Percentiles rank a stretch among this genome's conserved stretches.
These are phyloP conservation scores for Pythium sp. DNA, from an alignment of 352 stramenopile species.

Conservation along the genomic window DNA sequence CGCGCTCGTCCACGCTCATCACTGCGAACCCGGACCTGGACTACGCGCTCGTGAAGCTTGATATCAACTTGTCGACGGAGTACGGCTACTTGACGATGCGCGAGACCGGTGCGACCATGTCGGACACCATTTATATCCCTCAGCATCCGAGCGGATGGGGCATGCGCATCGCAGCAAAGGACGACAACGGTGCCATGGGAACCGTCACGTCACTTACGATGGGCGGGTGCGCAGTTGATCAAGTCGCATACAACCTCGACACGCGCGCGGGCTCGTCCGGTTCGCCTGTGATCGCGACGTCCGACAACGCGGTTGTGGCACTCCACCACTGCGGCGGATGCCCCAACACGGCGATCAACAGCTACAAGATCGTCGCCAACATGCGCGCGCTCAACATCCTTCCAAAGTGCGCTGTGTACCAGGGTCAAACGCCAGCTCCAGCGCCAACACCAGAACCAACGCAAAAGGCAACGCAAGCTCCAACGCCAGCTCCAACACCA, in stretches of 20 bases:
- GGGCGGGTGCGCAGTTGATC: constrained; percentile 38
- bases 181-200: constrained; percentile 26
- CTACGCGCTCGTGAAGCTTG: constrained; percentile 69
- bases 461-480: constrained; percentile 11
- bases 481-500: constrained; percentile 20
- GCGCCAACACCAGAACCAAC: constrained; percentile 17
- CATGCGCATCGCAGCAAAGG: constrained; percentile 67
- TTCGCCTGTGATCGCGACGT: constrained; percentile 54
- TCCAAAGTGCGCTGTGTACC: constrained; percentile 38
- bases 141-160: constrained; percentile 64
- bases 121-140: constrained; percentile 59
- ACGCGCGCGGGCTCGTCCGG: constrained; percentile 70
- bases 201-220: constrained; percentile 40
- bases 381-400: constrained; percentile 42
- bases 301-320: constrained; percentile 60
- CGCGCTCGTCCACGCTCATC: constrained; percentile 36
- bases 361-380: constrained; percentile 53
- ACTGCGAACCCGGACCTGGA: constrained; percentile 35
- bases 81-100: constrained; percentile 65
- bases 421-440: constrained; percentile 4
- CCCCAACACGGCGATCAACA: constrained; percentile 73
- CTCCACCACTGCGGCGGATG: constrained; percentile 79
- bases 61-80: constrained; percentile 39
- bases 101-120: constrained; percentile 35
- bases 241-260: constrained; percentile 72